Evolutionary conservation across 228 moss, liverwort and hornwort species (phyloP).

Genomic region (Sphagnum fallax): DNA sequence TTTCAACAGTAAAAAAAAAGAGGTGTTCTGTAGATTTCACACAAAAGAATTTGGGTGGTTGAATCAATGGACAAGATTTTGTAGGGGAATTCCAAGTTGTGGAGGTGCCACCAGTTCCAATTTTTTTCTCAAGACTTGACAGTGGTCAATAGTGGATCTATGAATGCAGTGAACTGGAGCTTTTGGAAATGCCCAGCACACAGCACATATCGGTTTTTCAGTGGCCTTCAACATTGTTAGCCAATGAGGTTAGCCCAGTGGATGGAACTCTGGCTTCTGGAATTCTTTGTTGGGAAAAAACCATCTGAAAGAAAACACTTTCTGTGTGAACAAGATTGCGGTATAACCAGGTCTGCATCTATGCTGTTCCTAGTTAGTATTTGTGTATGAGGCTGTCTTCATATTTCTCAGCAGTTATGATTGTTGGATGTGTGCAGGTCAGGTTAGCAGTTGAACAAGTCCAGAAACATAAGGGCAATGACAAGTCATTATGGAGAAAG

Average conservation of each 20-base stretch:
- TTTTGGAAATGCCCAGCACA: conserved; percentile 63
- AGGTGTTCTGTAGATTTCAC: no score
- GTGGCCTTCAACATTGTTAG: conserved; percentile 89
- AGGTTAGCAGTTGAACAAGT: conserved; percentile 57
- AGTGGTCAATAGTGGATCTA: background rate
- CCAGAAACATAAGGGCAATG: conserved; percentile 25
- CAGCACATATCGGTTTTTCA: conserved; percentile 92
- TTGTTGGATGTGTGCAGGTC: conserved; percentile 30
- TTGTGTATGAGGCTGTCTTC: no score
- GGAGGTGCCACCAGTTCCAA: background rate
- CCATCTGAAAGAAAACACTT: no score
- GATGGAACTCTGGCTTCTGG: no score
- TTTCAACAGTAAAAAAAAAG: no score
- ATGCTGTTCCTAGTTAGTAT: no score
- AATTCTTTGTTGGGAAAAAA: no score
- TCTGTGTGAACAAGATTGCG: no score
- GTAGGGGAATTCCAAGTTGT: background rate
- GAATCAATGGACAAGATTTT: background rate
- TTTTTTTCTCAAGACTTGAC: background rate
- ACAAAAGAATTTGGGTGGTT: background rate
- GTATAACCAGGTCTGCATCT: no score
- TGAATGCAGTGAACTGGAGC: conserved; percentile 74
- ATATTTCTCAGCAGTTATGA: no score
- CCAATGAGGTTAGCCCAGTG: conserved; percentile 64
- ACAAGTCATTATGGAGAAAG: conserved; percentile 67